Conservation (phyloP, 805 yeast species). For the Wickerhamomyces queroliae region DNA sequence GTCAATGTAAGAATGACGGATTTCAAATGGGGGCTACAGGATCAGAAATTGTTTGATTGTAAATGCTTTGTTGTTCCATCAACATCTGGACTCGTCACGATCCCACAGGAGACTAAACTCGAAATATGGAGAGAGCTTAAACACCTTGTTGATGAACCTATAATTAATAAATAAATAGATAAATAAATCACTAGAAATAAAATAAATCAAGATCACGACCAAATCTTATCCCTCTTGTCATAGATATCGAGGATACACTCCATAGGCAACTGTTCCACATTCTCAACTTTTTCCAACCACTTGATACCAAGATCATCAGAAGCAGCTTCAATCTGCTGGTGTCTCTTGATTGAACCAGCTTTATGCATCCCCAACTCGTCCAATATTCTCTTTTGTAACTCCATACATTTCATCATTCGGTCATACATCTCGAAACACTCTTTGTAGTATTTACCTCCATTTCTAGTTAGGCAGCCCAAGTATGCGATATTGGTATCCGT, state of each 20-base stretch:
- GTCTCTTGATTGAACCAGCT: conserved; percentile 5
- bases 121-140: conserved; percentile 40
- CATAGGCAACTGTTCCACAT: conserved; percentile 2
- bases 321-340: conserved; percentile 5
- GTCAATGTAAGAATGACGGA: conserved; percentile 23
- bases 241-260: conserved; percentile 8
- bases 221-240: conserved; percentile 12
- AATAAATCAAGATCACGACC: conserved; percentile 8
- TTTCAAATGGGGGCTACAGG: conserved; percentile 51
- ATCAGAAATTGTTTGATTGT: conserved; percentile 8
- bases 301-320: conserved; percentile 15
- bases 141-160: background rate
- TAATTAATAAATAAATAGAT: background rate
- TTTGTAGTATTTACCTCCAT: too few species aligned
- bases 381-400: conserved; percentile 13
- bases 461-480: conserved; percentile 13
- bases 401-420: conserved; percentile 11
- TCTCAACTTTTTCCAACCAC: conserved; percentile 6
- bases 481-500: conserved; percentile 16
- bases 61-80: conserved; percentile 58
- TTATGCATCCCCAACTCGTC: conserved; percentile 10
- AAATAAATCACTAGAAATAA: conserved; percentile 1
- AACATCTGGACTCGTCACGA: conserved; percentile 66
- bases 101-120: conserved; percentile 39
- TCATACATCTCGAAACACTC: conserved; percentile 9